These are phyloP conservation scores for Hydnum rufescens DNA, from an alignment of 768 basidiomycete genomes.

Conservation along the genomic window DNA sequence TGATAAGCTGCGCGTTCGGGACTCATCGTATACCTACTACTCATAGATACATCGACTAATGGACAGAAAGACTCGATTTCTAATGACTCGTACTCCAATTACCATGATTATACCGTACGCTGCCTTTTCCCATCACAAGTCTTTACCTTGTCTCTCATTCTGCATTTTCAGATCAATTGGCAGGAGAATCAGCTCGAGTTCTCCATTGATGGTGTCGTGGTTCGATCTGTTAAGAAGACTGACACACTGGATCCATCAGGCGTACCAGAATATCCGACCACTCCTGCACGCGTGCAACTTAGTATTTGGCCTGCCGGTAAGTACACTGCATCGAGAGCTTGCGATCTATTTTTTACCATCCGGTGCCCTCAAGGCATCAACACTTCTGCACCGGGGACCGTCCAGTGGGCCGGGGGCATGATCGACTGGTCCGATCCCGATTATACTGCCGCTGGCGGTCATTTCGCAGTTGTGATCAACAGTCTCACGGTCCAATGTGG, in stretches of 20 bases:
- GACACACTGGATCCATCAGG: conserved; percentile 38
- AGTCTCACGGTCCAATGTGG: conserved; percentile 45
- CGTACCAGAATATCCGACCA: conserved; percentile 45
- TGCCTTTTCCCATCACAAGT: background rate
- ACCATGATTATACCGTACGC: conserved; percentile 57
- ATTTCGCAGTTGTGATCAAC: conserved; percentile 47
- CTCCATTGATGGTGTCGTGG: conserved; percentile 46
- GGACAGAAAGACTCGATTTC: conserved; percentile 20
- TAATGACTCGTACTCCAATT: conserved; percentile 43
- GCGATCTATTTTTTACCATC: conserved; percentile 21
- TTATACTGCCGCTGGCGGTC: conserved; percentile 50
- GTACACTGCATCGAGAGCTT: background rate
- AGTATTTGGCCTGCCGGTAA: conserved; percentile 19
- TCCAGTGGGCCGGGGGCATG: conserved; percentile 65
- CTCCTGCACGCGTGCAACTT: conserved; percentile 64
- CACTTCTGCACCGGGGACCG: conserved; percentile 39
- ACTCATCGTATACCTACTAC: conserved; percentile 25
- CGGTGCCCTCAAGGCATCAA: conserved; percentile 75
- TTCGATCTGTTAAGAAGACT: conserved; percentile 44
- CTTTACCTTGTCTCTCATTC: background rate
- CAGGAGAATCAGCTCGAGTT: conserved; percentile 44
- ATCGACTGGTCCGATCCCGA: conserved; percentile 69
- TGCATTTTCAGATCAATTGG: conserved; percentile 50
- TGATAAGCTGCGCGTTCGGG: no score
- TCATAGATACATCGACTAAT: conserved; percentile 27